A percentile compares a stretch with the other conserved stretches of the same genome.
phyloP scores from a whole-genome alignment of 176 grass and related monocot genomes.

The Rhynchospora tenuis region DNA sequence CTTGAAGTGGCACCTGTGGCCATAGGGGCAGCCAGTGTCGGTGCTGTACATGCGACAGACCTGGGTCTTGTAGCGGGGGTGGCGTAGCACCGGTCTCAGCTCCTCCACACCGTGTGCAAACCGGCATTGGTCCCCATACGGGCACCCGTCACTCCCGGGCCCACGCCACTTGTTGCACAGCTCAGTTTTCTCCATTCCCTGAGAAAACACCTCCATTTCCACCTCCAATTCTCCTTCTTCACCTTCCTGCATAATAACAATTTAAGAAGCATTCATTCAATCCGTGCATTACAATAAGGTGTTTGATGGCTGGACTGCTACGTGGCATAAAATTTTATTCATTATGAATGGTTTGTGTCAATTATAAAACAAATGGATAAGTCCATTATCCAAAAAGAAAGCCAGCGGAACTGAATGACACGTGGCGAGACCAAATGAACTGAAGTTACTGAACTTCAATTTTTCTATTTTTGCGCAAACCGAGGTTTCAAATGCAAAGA shows the following conservation, averaged over 20 bases:
- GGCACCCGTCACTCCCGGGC: conserved; percentile 30
- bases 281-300: conserved; percentile 3
- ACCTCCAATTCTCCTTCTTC: conserved; percentile 41
- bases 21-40: conserved; percentile 60
- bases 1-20: conserved; percentile 75
- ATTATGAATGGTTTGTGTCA: not conserved
- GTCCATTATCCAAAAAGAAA: not conserved
- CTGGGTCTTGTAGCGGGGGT: conserved; percentile 82
- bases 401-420: not conserved
- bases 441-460: not conserved
- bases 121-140: conserved; percentile 53
- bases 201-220: conserved; percentile 57
- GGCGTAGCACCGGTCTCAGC: conserved; percentile 72
- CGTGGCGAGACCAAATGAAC: not conserved
- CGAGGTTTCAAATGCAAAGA: not conserved
- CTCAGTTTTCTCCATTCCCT: conserved; percentile 75
- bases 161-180: conserved; percentile 78
- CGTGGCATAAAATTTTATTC: not conserved
- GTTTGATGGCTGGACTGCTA: not conserved
- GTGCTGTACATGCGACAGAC: conserved; percentile 51
- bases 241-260: conserved; percentile 25
- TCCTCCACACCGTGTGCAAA: conserved; percentile 76
- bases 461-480: not conserved
- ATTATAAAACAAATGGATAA: not conserved
- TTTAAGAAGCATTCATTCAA: not conserved